Evolutionary conservation across 257 asterid species (phyloP).

Genomic region (Verbena officinalis): DNA sequence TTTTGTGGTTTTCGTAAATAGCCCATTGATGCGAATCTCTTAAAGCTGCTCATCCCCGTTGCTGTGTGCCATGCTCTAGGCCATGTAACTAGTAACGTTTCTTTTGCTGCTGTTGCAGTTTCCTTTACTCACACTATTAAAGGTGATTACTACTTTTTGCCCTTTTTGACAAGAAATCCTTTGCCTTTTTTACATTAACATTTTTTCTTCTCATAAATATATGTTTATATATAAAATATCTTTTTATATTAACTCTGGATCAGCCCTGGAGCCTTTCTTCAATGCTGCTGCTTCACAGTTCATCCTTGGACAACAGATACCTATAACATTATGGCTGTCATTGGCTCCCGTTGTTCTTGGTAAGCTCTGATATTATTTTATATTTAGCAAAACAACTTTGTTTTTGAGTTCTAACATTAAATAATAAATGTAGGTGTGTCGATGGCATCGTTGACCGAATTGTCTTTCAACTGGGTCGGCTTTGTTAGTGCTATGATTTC

Average conservation of each 20-base stretch:
- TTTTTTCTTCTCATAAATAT: neutral
- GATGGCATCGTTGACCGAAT: conserved; percentile 95
- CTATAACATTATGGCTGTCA: conserved; percentile 81
- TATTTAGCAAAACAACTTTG: neutral
- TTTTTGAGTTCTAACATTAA: conserved; percentile 24
- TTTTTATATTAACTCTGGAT: conserved; percentile 28
- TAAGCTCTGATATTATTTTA: conserved; percentile 36
- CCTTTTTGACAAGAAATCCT: neutral
- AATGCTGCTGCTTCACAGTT: conserved; percentile 98
- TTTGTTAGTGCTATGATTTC: conserved; percentile 98
- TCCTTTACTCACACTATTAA: conserved; percentile 90
- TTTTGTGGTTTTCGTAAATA: conserved; percentile 34
- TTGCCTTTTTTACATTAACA: neutral
- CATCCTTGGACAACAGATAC: conserved; percentile 92
- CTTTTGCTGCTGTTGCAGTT: conserved; percentile 85
- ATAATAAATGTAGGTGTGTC: conserved; percentile 82
- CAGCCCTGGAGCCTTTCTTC: conserved; percentile 99
- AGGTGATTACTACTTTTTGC: conserved; percentile 43
- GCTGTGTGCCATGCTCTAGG: conserved; percentile 79
- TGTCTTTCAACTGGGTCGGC: conserved; percentile 96
- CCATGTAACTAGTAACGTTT: conserved; percentile 77
- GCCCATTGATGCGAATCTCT: conserved; percentile 72
- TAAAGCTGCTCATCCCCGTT: conserved; percentile 79
- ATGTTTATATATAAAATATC: neutral
- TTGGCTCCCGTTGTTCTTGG: conserved; percentile 96